These are phyloP conservation scores for Turritis glabra DNA, from an alignment of 345 rosid genomes.

Conservation along the genomic window DNA sequence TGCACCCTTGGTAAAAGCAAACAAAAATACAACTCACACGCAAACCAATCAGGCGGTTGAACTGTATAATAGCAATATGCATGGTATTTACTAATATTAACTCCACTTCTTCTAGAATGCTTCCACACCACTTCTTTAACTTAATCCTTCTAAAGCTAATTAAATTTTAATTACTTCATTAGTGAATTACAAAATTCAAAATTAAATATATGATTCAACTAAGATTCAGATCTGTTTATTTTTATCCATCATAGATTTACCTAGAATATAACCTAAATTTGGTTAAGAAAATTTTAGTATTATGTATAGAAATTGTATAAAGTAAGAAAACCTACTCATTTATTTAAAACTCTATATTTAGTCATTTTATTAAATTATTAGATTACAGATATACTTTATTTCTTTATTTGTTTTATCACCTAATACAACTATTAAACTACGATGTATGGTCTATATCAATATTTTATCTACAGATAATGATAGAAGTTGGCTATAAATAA, in stretches of 20 bases:
- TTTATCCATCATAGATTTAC: not conserved
- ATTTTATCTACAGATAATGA: not conserved
- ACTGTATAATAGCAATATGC: not conserved
- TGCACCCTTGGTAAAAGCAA: conserved; percentile 14
- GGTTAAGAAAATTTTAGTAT: not conserved
- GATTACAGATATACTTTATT: not conserved
- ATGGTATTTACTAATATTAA: not conserved
- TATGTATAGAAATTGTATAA: not conserved
- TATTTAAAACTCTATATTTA: too few species aligned
- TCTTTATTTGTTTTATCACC: not conserved
- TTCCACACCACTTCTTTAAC: not conserved
- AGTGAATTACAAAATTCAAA: not conserved
- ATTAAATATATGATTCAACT: not conserved
- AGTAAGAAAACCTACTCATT: not conserved
- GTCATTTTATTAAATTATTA: not conserved
- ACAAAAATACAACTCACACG: conserved; percentile 18
- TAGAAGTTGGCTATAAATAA: conserved; percentile 24
- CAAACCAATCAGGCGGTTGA: not conserved
- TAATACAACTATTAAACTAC: not conserved
- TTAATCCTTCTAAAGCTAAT: not conserved
- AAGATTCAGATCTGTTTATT: not conserved
- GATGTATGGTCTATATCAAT: not conserved
- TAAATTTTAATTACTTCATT: not conserved
- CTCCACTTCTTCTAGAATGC: not conserved
- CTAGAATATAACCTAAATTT: not conserved